Evolutionary conservation across 2,329 filamentous ascomycete species (phyloP).

Genomic region (Colletotrichum shisoi): DNA sequence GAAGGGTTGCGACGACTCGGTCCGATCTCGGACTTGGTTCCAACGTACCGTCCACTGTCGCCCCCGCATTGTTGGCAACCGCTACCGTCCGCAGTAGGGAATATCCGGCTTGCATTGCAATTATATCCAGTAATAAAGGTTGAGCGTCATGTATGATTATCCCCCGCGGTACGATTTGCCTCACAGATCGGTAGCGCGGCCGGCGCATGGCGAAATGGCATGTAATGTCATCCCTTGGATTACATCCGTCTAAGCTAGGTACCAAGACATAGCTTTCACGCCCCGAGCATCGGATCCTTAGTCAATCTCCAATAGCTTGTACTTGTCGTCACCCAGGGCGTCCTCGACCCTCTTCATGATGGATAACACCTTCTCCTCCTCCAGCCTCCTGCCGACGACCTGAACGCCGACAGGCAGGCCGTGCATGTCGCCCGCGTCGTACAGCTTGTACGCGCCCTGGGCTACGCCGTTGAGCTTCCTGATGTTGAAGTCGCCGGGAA

Average conservation of each 20-base stretch:
- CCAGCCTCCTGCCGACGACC: slow-evolving; percentile 77
- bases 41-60: slow-evolving; percentile 5
- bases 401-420: slow-evolving; percentile 88
- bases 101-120: neutral
- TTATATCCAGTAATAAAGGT: neutral
- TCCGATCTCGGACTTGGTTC: slow-evolving; percentile 39
- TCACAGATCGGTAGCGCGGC: slow-evolving; percentile 12
- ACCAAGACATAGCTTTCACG: neutral
- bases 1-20: slow-evolving; percentile 13
- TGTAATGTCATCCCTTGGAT: neutral
- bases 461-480: slow-evolving; percentile 79
- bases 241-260: neutral
- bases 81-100: neutral
- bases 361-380: slow-evolving; percentile 87
- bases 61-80: slow-evolving; percentile 7
- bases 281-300: slow-evolving; percentile 41
- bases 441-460: slow-evolving; percentile 82
- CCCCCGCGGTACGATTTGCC: slow-evolving; percentile 11
- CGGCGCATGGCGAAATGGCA: neutral
- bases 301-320: slow-evolving; percentile 60
- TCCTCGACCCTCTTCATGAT: slow-evolving; percentile 82
- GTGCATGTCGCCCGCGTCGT: slow-evolving; percentile 83
- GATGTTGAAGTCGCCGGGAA: slow-evolving; percentile 68
- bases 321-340: slow-evolving; percentile 68
- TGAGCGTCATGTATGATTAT: neutral